phyloP scores from a whole-genome alignment of 108 stramenopile species.

The Skeletonema potamos region DNA sequence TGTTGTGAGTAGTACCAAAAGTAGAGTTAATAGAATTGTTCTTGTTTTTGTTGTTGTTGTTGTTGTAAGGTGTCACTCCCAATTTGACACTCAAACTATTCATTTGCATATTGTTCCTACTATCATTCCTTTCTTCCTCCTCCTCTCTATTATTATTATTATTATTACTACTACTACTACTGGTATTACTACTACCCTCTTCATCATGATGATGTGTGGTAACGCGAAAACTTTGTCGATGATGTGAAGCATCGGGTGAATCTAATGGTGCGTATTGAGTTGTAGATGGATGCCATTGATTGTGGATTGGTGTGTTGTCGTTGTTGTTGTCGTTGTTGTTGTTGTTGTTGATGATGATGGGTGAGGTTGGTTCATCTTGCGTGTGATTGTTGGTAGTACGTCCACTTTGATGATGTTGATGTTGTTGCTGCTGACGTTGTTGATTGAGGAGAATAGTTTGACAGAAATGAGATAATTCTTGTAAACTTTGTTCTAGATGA shows the following conservation, averaged over 20 bases:
- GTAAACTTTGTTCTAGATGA: background rate
- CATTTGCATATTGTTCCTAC: background rate
- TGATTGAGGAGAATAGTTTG: background rate
- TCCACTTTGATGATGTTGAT: background rate
- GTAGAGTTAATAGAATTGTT: background rate
- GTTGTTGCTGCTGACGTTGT: background rate
- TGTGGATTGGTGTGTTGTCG: background rate
- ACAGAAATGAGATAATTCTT: slow-evolving; percentile 3
- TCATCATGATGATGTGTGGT: no score
- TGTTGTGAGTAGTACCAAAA: background rate
- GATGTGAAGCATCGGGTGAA: background rate
- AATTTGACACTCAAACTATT: background rate
- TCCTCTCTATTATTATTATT: background rate
- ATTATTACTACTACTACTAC: no score
- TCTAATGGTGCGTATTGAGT: background rate
- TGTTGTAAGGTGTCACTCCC: background rate
- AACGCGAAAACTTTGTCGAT: background rate
- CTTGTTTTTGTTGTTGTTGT: background rate
- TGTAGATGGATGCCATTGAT: background rate
- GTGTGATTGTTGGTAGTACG: no score
- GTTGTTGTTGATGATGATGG: background rate
- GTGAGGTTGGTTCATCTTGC: no score
- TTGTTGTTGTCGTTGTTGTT: background rate
- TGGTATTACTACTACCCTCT: no score
- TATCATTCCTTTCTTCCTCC: background rate